Evolutionary conservation across 192 early-diverging fungal species (phyloP), one percentile per base, ranked within the genome.

Genomic region (Gamsiella multidivaricata): DNA sequence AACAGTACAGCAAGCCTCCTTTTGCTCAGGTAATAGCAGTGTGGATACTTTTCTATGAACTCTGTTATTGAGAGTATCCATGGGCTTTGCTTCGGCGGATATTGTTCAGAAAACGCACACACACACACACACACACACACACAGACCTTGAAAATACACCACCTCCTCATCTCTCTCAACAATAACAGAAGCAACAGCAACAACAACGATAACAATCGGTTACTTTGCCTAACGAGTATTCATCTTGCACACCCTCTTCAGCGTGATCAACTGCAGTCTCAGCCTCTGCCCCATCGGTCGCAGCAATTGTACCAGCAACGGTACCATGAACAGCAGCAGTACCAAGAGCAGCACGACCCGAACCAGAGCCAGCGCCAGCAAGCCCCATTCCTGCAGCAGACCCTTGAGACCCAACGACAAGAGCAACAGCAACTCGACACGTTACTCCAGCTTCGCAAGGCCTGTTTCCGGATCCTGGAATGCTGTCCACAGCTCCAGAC

Each of bases 381-480:
- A 2, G 25, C 49, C 5, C 23, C 20, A 8, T 32, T 26, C 9
- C 33, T 47, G 0, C 58, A 61, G 17, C 69, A 36, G 15, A 20
- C 22, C 0, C 54, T 62, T 18, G 39, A 62, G 18, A 11, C 23
- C 0, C 58, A 60, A 23, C 55, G 59, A 5, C 46, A 59, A 15
- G 45, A 50, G 3, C 46, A 59, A 17, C 65, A 41, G 25, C 33
- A 50, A 28, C 23, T 49, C 3, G 33, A 59, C 11, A 51, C n/a
- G 18, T 26, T 69, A 14, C 6, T 37, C 1, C 67, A 26, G 18
- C 59, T 61, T 22, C 52, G 58, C 10, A 10, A 29, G 20, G 41
- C 28, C 25, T 56, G 69, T 39, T 39, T 59, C 52, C 45, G 49
- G 15, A 54, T 74, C 0, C 49, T 65, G 5, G 62, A 74, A 25